A percentile compares a stretch with the other conserved stretches of the same genome.
Conservation (phyloP, 2,329 filamentous ascomycete genomes). For the Venturia oleaginea region DNA sequence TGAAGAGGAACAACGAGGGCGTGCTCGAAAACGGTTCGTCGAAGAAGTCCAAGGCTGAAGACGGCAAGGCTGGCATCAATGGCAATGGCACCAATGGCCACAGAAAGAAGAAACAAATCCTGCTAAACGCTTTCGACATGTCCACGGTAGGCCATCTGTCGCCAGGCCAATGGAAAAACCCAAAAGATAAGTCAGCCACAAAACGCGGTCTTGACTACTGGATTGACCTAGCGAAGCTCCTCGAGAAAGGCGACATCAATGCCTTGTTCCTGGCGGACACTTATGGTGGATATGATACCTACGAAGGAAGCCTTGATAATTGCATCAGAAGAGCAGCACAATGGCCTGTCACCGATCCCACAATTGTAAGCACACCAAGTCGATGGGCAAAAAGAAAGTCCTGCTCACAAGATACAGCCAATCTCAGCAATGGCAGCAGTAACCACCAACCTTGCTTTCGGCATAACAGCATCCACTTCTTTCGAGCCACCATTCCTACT, state of each 20-base stretch:
- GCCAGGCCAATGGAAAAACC: constrained; percentile 55
- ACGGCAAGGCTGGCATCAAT: constrained; percentile 18
- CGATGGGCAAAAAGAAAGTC: not conserved
- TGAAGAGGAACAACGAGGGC: not conserved
- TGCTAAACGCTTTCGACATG: constrained; percentile 60
- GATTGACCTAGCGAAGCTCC: constrained; percentile 38
- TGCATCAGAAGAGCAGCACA: constrained; percentile 34
- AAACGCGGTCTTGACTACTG: constrained; percentile 24
- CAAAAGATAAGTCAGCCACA: not conserved
- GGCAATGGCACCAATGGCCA: not conserved
- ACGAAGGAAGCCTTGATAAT: constrained; percentile 26
- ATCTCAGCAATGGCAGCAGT: constrained; percentile 39
- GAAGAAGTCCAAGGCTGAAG: not conserved
- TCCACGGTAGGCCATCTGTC: constrained; percentile 55
- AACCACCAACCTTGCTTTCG: constrained; percentile 34
- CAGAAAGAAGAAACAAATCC: constrained; percentile 41
- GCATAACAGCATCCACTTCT: constrained; percentile 29
- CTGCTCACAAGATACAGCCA: not conserved
- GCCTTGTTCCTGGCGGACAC: constrained; percentile 42
- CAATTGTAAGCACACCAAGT: constrained; percentile 17
- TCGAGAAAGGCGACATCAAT: constrained; percentile 42
- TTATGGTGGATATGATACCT: constrained; percentile 7
- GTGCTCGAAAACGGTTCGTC: not conserved
- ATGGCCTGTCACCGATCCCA: constrained; percentile 15
- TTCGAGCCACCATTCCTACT: constrained; percentile 29